Evolutionary conservation across 1,139 yeast species (phyloP).

Genomic region (Geotrichum reessii): DNA sequence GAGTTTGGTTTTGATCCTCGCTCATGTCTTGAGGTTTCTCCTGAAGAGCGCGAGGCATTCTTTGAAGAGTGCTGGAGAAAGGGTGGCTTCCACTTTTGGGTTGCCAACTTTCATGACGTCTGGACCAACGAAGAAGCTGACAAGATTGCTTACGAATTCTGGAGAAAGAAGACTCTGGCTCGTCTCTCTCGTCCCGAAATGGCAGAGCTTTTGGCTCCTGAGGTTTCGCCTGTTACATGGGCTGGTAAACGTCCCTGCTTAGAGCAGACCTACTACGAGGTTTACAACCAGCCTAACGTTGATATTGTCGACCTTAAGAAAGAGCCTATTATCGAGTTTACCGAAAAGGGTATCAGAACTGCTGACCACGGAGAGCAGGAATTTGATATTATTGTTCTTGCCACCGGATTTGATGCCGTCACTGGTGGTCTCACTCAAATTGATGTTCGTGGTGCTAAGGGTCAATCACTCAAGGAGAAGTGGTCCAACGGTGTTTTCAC

Average conservation of each 20-base stretch:
- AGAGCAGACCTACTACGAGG: conserved; percentile 30
- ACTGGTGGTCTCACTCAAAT: conserved; percentile 33
- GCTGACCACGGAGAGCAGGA: conserved; percentile 25
- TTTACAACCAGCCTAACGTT: conserved; percentile 32
- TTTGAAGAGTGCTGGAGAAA: conserved; percentile 23
- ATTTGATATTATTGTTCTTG: conserved; percentile 30
- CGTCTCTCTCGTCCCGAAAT: conserved; percentile 29
- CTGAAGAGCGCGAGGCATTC: conserved; percentile 27
- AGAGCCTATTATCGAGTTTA: conserved; percentile 28
- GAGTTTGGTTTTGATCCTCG: conserved; percentile 18
- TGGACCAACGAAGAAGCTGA: conserved; percentile 28
- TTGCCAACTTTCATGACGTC: conserved; percentile 27
- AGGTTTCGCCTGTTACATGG: conserved; percentile 28
- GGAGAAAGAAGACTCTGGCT: conserved; percentile 27
- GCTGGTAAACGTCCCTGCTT: conserved; percentile 34
- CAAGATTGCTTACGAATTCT: conserved; percentile 28
- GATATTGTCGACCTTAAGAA: conserved; percentile 29
- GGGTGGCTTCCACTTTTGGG: conserved; percentile 32
- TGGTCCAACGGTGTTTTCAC: conserved; percentile 30
- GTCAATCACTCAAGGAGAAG: conserved; percentile 25
- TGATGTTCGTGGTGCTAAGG: conserved; percentile 25
- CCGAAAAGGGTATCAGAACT: conserved; percentile 27
- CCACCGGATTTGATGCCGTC: conserved; percentile 35
- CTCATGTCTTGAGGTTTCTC: conserved; percentile 21
- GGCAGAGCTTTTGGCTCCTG: conserved; percentile 30